Base-by-base conservation (phyloP, 2,329 filamentous ascomycete species). In the Neurospora sp. region DNA sequence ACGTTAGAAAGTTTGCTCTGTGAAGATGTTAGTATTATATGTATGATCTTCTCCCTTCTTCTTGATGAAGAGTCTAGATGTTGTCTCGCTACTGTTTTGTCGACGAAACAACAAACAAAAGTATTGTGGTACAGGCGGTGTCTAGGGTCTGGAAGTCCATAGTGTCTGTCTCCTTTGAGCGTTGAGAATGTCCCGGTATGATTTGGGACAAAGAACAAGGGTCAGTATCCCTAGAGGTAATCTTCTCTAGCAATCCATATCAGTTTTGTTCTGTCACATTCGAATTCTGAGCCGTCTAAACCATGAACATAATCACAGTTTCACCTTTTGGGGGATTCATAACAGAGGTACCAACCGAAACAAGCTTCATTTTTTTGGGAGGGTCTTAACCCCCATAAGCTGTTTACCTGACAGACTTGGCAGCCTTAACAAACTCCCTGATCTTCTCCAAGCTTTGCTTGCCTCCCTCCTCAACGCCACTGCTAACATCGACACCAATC, bases 401-500 rank as follows among this genome's bases (percentile, higher is more conserved):
- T 23, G 46, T 73, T 74, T 83, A 86, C 77, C 83, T 80, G 70
- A 87, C 82, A 39, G 81, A 79, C 79, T 96, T 96, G 0, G 90
- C 92, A 42, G 89, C 88, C 77, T 87, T 86, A 52, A 98, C 84
- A 80, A 99, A 99, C 4, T 86, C 87, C 73, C 84, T 83, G 74
- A 99, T 98, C 82, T 91, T 96, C 19, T 88, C 87, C 70, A 95
- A 76, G 79, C 90, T 91, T 80, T 99, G 96, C 77, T 88, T 84
- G 2, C 93, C 95, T 75, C 91, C 87, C 42, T 89, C 89, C 81
- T 98, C 96, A 2, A 99, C 93, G 0, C 96, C 96, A 77, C 93
- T 97, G 79, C 93, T 97, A 23, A 97, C 93, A 82, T 99, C 96
- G 3, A 99, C 91, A 1, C 91, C 94, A 40, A 93, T 82, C 13